phyloP scores from a whole-genome alignment of 768 basidiomycete genomes.

The Plicaturopsis crispa region DNA sequence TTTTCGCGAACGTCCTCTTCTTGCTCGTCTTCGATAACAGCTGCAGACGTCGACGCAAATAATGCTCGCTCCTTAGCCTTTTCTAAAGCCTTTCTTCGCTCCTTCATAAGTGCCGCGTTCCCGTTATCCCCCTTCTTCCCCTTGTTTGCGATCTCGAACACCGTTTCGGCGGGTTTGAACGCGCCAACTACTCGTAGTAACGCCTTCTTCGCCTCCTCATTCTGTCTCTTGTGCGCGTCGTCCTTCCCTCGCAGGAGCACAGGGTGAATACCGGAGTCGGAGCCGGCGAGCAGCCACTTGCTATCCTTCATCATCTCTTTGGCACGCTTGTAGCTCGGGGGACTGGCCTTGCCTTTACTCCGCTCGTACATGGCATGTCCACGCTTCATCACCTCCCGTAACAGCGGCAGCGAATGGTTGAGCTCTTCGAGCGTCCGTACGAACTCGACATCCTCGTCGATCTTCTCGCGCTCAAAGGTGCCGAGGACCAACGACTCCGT shows the following conservation, averaged over 20 bases:
- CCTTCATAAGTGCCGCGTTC: constrained; percentile 78
- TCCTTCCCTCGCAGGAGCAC: constrained; percentile 41
- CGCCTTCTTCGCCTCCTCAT: constrained; percentile 46
- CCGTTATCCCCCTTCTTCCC: constrained; percentile 45
- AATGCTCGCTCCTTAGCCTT: constrained; percentile 51
- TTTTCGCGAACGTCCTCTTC: constrained; percentile 21
- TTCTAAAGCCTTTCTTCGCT: constrained; percentile 68
- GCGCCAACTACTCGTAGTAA: constrained; percentile 71
- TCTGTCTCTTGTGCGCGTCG: constrained; percentile 23
- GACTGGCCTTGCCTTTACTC: constrained; percentile 84
- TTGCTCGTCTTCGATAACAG: constrained; percentile 22
- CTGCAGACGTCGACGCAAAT: constrained; percentile 21
- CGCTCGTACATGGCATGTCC: constrained; percentile 94
- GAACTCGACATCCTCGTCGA: constrained; percentile 85
- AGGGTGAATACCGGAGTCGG: constrained; percentile 66
- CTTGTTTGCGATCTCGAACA: constrained; percentile 82
- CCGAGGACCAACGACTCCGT: constrained; percentile 74
- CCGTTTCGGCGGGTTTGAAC: constrained; percentile 83
- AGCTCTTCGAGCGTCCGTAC: constrained; percentile 55
- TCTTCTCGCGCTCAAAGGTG: constrained; percentile 65
- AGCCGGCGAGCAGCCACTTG: constrained; percentile 63
- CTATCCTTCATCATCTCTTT: constrained; percentile 77
- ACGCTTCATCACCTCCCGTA: constrained; percentile 79
- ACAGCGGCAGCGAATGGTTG: constrained; percentile 53
- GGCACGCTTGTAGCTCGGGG: constrained; percentile 78